Evolutionary conservation across 1,284 basidiomycete genomes (phyloP).

Genomic region (Hemileia vastatrix): DNA sequence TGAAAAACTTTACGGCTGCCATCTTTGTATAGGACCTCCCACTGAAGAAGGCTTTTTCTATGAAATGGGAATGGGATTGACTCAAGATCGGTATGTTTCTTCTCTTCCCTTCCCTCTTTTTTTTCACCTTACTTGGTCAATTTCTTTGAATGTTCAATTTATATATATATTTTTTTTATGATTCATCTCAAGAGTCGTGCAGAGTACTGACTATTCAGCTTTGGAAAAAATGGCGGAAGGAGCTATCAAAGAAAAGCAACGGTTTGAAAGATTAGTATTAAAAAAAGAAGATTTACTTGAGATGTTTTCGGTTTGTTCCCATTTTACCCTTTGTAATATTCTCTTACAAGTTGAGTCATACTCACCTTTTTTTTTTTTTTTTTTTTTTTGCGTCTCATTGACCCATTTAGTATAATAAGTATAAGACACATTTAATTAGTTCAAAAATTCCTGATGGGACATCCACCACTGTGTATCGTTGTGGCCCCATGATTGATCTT

Average conservation of each 20-base stretch:
- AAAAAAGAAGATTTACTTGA: slow-evolving; percentile 87
- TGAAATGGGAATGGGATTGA: slow-evolving; percentile 65
- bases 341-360: background rate
- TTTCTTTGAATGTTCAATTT: background rate
- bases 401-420: slow-evolving; percentile 83
- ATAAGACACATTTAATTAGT: slow-evolving; percentile 93
- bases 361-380: background rate
- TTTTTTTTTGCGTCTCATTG: background rate
- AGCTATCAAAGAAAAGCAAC: slow-evolving; percentile 92
- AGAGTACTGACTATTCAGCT: slow-evolving; percentile 69
- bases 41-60: slow-evolving; percentile 99
- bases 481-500: slow-evolving; percentile 96
- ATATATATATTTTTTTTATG: slow-evolving; percentile 7
- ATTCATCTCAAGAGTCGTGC: slow-evolving; percentile 54
- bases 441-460: slow-evolving; percentile 93
- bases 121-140: background rate
- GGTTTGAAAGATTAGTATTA: slow-evolving; percentile 86
- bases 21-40: slow-evolving; percentile 92
- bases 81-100: slow-evolving; percentile 54
- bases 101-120: background rate
- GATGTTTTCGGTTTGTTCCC: slow-evolving; percentile 77
- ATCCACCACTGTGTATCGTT: slow-evolving; percentile 95
- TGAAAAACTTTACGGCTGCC: slow-evolving; percentile 93
- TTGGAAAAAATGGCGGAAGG: slow-evolving; percentile 80
- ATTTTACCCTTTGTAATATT: background rate